Evolutionary conservation across 768 basidiomycete species (phyloP), one percentile per base, ranked within the genome.

Genomic region (Agaricus sinodeliciosus): DNA sequence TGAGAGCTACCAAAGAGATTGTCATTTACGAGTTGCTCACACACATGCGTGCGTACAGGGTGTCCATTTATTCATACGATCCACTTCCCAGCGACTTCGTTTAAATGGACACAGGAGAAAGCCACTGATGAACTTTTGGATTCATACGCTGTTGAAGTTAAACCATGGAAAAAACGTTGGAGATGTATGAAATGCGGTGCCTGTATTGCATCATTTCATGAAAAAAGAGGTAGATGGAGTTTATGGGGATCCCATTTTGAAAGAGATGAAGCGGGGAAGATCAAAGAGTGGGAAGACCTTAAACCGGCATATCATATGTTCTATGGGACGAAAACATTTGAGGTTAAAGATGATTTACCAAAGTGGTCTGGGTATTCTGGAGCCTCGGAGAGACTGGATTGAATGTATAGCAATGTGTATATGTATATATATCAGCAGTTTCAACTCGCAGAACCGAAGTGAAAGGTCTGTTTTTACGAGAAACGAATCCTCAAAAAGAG

Each of bases 341-440:
- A 82, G 50, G 64, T 85, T 13, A 55, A 70, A 5, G 85, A 87
- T 59, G 70, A 60, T 7, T 54, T 87, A 59, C 71, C 71, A 28
- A 87, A 85, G 60, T 86, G 82, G 82, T 71, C 75, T 19, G 84
- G 82, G n/a, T 87, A 86, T 62, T 76, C 78, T 57, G 68, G 65
- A 15, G 60, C 65, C 39, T 85, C 82, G 18, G 58, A 61, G 46
- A 68, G 63, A 55, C 51, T 65, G 40, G 58, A 40, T 34, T 63
- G 55, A 62, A 43, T 28, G 12, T 55, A 27, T 11, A 28, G 9
- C 19, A 19, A 11, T 48, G n/a, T 43, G 35, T 53, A 43, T 25
- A 16, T 16, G 35, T 19, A 19, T 37, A 19, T 37, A 45, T 28
- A 45, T 45, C 27, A 45, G 43, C 16, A 45, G 15, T n/a, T 25